Base-by-base conservation (phyloP, 2,329 filamentous ascomycete genomes). In the Fusarium coicis region DNA sequence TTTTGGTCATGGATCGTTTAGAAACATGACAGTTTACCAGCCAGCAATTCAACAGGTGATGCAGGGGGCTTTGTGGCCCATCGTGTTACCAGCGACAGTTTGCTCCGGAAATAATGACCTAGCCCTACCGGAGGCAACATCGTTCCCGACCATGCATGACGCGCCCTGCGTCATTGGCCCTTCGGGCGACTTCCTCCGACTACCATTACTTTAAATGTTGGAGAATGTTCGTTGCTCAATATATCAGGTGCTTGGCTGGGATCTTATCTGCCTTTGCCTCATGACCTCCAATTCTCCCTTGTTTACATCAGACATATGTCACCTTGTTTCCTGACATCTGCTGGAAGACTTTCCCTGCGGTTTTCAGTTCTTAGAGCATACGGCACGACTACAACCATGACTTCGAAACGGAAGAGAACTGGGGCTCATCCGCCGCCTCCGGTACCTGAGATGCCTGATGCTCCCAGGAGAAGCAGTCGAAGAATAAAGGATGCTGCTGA, bases 391-490 rank as follows among this genome's bases (percentile, higher is more conserved):
- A 28, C 49, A 30, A 63, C 37, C 16, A 86, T 85, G 84, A 77
- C 78, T 4, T 44, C 79, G 8, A 86, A 85, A 71, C 80, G 84
- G 54, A 85, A 84, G 72, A 81, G 79, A 60, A 56, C 46, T 14
- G 75, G 61, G 10, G 60, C 68, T 16, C 75, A 78, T 15, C 72
- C 75, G 2, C 61, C 76, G 4, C 63, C 76, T n/a, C 70, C 74
- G 16, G 26, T 54, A 30, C 70, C 74, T 19, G 62, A 75, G 7
- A 74, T 47, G 40, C 62, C 74, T 34, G 74, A 79, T 28, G 19
- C 42, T 2, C 74, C 74, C 1, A 73, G 78, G 26, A 75, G 81
- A 37, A 81, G 78, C 49, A 78, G 74, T 37, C 76, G 75, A 60
- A 75, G 73, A 36, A 39, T 64, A 16, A 79, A 74, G 40, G 75